These are phyloP conservation scores for Stentor coeruleus DNA, from an alignment of 73 alveolate species.

Conservation along the genomic window DNA sequence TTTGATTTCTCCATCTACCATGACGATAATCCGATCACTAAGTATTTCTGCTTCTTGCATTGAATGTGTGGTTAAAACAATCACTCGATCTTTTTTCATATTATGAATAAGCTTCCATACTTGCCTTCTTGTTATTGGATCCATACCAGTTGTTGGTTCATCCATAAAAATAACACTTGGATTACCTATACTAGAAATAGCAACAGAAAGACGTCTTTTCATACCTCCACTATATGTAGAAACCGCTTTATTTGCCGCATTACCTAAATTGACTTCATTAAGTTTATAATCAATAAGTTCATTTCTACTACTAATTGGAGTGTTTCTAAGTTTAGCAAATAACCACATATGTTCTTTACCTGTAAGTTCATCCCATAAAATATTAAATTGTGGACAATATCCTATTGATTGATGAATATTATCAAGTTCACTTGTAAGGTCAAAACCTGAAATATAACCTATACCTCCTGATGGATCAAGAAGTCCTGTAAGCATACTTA, in stretches of 20 bases:
- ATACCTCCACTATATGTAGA: slow-evolving; percentile 92
- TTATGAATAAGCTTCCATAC: slow-evolving; percentile 80
- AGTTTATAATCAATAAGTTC: slow-evolving; percentile 43
- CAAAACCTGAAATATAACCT: not conserved
- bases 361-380: slow-evolving; percentile 79
- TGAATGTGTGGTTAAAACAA: slow-evolving; percentile 95
- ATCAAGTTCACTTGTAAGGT: not conserved
- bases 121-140: slow-evolving; percentile 76
- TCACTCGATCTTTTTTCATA: slow-evolving; percentile 75
- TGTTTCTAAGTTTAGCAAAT: slow-evolving; percentile 64
- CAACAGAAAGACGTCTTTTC: slow-evolving; percentile 95
- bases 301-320: slow-evolving; percentile 37
- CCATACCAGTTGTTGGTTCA: slow-evolving; percentile 95
- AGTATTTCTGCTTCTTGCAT: slow-evolving; percentile 98
- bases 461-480: slow-evolving; percentile 33
- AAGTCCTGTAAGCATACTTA: slow-evolving; percentile 70
- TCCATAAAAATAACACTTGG: slow-evolving; percentile 81
- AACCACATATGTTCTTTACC: slow-evolving; percentile 77
- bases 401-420: not conserved
- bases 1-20: slow-evolving; percentile 87
- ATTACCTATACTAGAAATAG: slow-evolving; percentile 81
- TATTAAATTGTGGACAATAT: slow-evolving; percentile 50
- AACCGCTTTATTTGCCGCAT: slow-evolving; percentile 55
- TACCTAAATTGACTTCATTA: slow-evolving; percentile 47
- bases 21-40: slow-evolving; percentile 92